Conservation (phyloP, 2,329 filamentous ascomycete species). For the Zymoseptoria passerinii region DNA sequence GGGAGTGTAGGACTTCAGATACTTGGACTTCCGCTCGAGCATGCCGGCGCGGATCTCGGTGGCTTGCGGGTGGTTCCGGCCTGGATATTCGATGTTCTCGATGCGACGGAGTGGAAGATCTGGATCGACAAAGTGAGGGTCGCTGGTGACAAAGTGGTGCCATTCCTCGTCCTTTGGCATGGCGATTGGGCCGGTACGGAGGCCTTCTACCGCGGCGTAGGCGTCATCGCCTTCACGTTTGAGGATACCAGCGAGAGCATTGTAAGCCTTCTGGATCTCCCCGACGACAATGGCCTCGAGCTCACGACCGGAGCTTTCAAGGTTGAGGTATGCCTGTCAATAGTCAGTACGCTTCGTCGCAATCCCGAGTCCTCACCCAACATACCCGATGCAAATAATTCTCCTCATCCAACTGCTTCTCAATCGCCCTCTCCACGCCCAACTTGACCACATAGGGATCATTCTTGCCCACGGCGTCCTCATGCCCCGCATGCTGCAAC, state of each 20-base stretch:
- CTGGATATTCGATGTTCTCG: constrained; percentile 83
- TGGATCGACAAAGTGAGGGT: constrained; percentile 82
- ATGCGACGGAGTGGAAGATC: constrained; percentile 66
- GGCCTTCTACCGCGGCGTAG: constrained; percentile 67
- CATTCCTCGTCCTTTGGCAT: constrained; percentile 94
- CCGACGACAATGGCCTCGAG: constrained; percentile 93
- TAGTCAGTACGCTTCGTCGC: constrained; percentile 11
- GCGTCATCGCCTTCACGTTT: constrained; percentile 83
- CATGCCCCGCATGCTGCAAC: constrained; percentile 65
- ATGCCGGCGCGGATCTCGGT: constrained; percentile 83
- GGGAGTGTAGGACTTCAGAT: constrained; percentile 91
- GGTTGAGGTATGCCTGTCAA: constrained; percentile 78
- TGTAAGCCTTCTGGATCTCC: constrained; percentile 97
- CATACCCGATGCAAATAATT: constrained; percentile 88
- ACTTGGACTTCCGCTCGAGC: constrained; percentile 96
- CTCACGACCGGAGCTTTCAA: constrained; percentile 89
- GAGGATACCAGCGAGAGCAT: constrained; percentile 81
- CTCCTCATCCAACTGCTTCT: constrained; percentile 90
- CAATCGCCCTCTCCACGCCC: constrained; percentile 79
- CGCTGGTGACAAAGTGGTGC: constrained; percentile 69
- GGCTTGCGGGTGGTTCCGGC: constrained; percentile 73
- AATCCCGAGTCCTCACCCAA: constrained; percentile 4
- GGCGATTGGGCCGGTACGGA: constrained; percentile 76
- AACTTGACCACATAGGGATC: constrained; percentile 86
- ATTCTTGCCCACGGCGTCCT: constrained; percentile 74